Percentiles rank a stretch among this genome's conserved stretches.
These are phyloP conservation scores for Syzygium malaccense DNA, from an alignment of 441 rosid species.

Conservation along the genomic window DNA sequence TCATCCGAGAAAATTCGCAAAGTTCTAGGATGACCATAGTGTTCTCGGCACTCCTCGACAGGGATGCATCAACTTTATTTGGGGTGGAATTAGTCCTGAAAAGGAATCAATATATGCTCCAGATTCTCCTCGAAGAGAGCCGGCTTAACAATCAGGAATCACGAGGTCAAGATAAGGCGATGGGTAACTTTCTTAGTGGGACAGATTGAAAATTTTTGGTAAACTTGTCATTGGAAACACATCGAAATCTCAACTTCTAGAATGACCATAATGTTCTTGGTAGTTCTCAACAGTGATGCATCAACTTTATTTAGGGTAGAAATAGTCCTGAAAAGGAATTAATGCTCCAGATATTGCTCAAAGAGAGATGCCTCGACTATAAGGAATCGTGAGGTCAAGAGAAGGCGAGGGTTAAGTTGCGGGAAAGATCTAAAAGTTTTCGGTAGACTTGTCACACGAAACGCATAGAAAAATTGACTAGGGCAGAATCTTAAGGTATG, in stretches of 20 bases:
- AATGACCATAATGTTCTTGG: not conserved
- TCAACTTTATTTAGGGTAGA: not conserved
- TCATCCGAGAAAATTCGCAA: not conserved
- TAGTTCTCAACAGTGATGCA: not conserved
- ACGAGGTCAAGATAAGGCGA: not conserved
- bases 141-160: not conserved
- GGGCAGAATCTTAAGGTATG: not conserved
- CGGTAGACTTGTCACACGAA: not conserved
- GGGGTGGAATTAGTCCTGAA: not conserved
- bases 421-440: not conserved
- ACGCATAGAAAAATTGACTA: not conserved
- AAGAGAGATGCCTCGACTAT: not conserved
- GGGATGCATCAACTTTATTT: not conserved
- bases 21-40: not conserved
- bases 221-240: not conserved
- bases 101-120: not conserved
- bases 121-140: not conserved
- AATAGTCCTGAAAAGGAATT: not conserved
- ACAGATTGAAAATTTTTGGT: not conserved
- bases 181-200: not conserved
- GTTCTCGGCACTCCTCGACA: not conserved
- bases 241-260: not conserved
- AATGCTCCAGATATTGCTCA: not conserved
- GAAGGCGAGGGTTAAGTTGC: not conserved
- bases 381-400: not conserved